Conservation (phyloP, 2,329 filamentous ascomycete genomes). For the Aspergillus puulaauensis region DNA sequence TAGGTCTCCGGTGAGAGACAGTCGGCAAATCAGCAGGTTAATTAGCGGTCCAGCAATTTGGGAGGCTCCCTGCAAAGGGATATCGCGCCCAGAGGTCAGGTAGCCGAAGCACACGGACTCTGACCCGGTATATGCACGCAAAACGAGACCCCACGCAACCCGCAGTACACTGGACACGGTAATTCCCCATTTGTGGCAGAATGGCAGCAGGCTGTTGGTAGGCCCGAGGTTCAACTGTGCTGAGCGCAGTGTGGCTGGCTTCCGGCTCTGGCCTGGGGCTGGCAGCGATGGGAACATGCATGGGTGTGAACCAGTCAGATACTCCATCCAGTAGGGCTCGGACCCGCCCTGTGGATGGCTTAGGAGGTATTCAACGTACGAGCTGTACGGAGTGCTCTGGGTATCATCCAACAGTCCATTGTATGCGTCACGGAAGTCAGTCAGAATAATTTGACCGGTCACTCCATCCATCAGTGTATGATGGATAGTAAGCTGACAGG, state of each 20-base stretch:
- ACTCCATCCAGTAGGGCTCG: neutral
- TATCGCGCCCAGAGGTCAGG: neutral
- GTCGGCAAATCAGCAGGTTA: neutral
- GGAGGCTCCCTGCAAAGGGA: neutral
- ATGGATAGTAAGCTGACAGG: neutral
- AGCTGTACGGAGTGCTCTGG: neutral
- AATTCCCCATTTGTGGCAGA: neutral
- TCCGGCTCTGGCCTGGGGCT: neutral
- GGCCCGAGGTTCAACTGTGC: neutral
- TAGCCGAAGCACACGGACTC: neutral
- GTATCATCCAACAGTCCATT: neutral
- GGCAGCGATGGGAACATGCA: neutral
- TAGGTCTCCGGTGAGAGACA: neutral
- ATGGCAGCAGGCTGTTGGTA: neutral
- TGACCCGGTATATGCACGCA: neutral
- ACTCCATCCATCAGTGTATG: neutral
- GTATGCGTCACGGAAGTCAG: neutral
- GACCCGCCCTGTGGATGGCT: neutral
- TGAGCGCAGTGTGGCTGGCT: neutral
- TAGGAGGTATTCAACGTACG: neutral
- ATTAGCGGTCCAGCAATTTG: neutral
- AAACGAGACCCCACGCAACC: neutral
- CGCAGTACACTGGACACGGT: neutral
- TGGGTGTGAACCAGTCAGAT: neutral
- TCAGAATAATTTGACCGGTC: neutral